Evolutionary conservation across 257 asterid species (phyloP).

Genomic region (Linderniella brevidens): DNA sequence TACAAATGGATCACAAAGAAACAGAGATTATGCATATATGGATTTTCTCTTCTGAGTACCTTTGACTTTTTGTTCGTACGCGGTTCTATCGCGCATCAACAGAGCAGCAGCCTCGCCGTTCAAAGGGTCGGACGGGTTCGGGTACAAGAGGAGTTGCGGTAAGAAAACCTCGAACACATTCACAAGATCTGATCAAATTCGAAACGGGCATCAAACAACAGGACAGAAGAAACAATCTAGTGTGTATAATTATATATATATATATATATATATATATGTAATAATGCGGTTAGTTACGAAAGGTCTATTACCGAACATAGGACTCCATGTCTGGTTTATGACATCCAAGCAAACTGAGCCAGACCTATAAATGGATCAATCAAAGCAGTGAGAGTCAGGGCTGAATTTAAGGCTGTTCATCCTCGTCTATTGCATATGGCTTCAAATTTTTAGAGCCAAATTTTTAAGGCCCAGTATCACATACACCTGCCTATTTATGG

Average conservation of each 20-base stretch:
- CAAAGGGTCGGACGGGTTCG: slow-evolving; percentile 92
- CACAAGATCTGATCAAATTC: slow-evolving; percentile 43
- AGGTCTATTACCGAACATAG: slow-evolving; percentile 69
- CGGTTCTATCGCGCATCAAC: slow-evolving; percentile 78
- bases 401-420: too few relatives aligned
- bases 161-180: slow-evolving; percentile 91
- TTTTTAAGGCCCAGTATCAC: too few relatives aligned
- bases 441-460: too few relatives aligned
- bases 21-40: too few relatives aligned
- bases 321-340: slow-evolving; percentile 98
- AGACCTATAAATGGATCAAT: slow-evolving; percentile 33
- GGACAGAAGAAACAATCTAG: too few relatives aligned
- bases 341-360: slow-evolving; percentile 97
- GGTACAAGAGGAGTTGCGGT: slow-evolving; percentile 88
- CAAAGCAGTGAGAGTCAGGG: background rate
- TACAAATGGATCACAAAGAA: too few relatives aligned
- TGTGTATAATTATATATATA: too few relatives aligned
- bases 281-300: slow-evolving; percentile 1
- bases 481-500: too few relatives aligned
- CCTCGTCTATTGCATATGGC: too few relatives aligned
- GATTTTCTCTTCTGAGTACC: slow-evolving; percentile 22
- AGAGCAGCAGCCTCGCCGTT: slow-evolving; percentile 95
- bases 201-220: background rate
- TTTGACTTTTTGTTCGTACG: slow-evolving; percentile 75
- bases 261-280: background rate